Conservation (phyloP, 1,284 basidiomycete species). For the Ustilago shanxiensis region DNA sequence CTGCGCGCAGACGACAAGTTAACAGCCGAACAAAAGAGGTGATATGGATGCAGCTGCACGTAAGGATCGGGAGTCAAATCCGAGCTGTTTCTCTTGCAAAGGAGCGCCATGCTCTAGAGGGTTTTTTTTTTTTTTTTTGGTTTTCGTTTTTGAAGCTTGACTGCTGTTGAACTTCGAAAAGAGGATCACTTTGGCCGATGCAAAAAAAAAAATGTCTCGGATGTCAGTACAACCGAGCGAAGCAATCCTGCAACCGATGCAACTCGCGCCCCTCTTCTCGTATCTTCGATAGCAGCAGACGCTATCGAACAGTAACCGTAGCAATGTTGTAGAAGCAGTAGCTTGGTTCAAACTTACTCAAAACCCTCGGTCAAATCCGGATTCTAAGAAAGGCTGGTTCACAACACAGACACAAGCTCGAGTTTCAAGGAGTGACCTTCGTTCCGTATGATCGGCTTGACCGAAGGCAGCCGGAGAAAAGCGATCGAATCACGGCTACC, state of each 20-base stretch:
- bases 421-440: too few species aligned
- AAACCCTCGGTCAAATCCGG: conserved; percentile 4
- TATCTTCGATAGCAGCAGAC: not conserved
- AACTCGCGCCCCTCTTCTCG: not conserved
- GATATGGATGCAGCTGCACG: conserved; percentile 19
- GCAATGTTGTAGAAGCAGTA: too few species aligned
- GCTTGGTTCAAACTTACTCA: too few species aligned
- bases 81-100: conserved; percentile 2
- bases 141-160: too few species aligned
- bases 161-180: not conserved
- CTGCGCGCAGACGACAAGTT: conserved; percentile 3
- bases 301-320: too few species aligned
- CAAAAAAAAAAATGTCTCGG: conserved; percentile 11
- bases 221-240: conserved; percentile 30
- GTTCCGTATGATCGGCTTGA: too few species aligned
- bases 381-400: too few species aligned
- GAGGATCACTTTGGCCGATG: not conserved
- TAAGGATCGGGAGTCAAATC: conserved; percentile 30
- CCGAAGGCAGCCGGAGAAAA: not conserved
- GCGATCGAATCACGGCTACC: conserved; percentile 1
- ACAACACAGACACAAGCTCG: too few species aligned
- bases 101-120: not conserved
- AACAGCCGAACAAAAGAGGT: not conserved
- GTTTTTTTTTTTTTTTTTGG: not conserved
- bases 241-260: conserved; percentile 13